Evolutionary conservation across 345 rosid species (phyloP), one percentile per base, ranked within the genome.

Genomic region (Salix caprea): DNA sequence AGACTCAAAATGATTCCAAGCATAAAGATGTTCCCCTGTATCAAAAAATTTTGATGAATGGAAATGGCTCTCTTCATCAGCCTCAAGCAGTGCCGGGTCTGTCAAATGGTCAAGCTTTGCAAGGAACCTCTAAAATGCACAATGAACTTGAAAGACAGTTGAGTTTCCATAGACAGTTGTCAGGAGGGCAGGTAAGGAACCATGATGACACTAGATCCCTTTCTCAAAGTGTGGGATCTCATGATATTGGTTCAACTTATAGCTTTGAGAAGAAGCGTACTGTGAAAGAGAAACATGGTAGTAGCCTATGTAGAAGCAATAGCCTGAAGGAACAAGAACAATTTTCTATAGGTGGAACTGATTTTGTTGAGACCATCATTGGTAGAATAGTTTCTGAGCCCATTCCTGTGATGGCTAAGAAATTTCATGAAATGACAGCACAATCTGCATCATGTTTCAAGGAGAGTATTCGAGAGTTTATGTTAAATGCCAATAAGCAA

Each of bases 361-460:
- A 90, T 81, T 92, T 82, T 82, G 81, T 89, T 52, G 99, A 90
- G 91, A 86, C 88, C 0, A 80, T 91, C 60, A 78, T 91, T 37
- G 81, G 85, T 80, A 89, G 87, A 85, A 90, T 96, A 65, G 83
- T 93, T 76, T 86, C 89, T 5, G 97, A 92, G 79, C 92, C 98
- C 64, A 75, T 91, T 77, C 87, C 85, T 80, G 88, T 85, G 61
- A 91, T 90, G 93, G 90, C 97, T 58, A 81, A 87, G 87, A 92
- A 85, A 78, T 90, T 93, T 81, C 86, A 84, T 73, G 98, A 92
- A 81, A 93, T 92, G 96, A 86, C 90, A 39, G 84, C 83, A 71
- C 91, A 91, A 72, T 89, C 90, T 67, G 66, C 86, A 70, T 73
- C 85, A 65, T 78, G 85, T 71, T 61, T 93, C n/a, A 96, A 93